Conservation (phyloP, 306 rosid species). For the Acacia confusa region DNA sequence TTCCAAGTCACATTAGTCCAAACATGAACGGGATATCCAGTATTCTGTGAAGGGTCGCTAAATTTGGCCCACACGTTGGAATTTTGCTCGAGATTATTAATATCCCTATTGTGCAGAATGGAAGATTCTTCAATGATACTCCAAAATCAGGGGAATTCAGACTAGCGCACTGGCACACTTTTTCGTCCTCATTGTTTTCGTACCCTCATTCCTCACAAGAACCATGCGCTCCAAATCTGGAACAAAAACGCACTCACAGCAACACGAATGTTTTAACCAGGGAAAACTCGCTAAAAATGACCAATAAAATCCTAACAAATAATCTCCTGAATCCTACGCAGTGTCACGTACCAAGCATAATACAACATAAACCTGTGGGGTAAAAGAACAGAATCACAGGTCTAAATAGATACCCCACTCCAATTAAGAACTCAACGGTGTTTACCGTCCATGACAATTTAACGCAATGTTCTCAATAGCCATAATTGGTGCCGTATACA, state of each 20-base stretch:
- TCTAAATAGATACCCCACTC: constrained; percentile 7
- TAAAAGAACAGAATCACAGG: background rate
- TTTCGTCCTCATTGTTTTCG: background rate
- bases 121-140: background rate
- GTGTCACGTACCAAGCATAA: constrained; percentile 2
- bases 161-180: too few relatives aligned
- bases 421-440: constrained; percentile 32
- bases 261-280: background rate
- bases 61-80: background rate
- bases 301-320: constrained; percentile 4
- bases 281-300: background rate
- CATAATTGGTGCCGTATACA: constrained; percentile 55
- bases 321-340: background rate
- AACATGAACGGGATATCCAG: too few relatives aligned
- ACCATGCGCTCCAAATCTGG: background rate
- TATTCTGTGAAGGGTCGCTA: too few relatives aligned
- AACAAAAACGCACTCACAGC: background rate
- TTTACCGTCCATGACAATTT: constrained; percentile 28
- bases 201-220: background rate
- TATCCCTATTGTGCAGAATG: background rate
- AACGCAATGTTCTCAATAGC: constrained; percentile 38
- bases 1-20: background rate
- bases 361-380: constrained; percentile 26
- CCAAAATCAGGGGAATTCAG: too few relatives aligned
- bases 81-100: background rate